Evolutionary conservation across 106 monocot genomes (phyloP).

Genomic region (Dioscorea alata): DNA sequence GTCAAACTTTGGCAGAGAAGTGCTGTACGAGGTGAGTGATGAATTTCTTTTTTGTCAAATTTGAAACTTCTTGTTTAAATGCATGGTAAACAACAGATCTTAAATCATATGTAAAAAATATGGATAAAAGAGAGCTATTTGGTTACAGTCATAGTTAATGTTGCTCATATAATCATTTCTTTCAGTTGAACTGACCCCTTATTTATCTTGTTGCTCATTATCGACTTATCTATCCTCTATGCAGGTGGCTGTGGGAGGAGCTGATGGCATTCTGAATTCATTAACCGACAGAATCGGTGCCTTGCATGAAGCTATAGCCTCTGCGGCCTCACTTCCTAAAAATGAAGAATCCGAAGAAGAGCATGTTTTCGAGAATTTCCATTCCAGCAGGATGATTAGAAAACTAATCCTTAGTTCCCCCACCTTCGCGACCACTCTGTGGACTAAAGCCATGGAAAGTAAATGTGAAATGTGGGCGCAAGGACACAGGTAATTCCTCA

Average conservation of each 20-base stretch:
- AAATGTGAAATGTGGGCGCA: constrained; percentile 74
- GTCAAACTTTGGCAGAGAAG: constrained; percentile 85
- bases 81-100: no score
- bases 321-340: constrained; percentile 55
- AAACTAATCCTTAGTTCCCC: constrained; percentile 68
- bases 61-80: no score
- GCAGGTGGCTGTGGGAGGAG: constrained; percentile 73
- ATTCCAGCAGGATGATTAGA: constrained; percentile 77
- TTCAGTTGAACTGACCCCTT: no score
- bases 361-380: constrained; percentile 76
- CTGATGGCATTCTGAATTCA: constrained; percentile 44
- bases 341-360: constrained; percentile 39
- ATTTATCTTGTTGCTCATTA: no score
- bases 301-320: constrained; percentile 66
- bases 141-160: no score
- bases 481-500: constrained; percentile 62
- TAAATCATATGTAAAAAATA: no score
- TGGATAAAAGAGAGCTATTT: no score
- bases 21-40: constrained; percentile 80
- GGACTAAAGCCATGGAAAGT: constrained; percentile 68
- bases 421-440: constrained; percentile 55
- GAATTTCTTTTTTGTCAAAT: background rate
- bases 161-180: no score
- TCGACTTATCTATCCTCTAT: background rate
- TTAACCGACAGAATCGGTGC: constrained; percentile 34